Evolutionary conservation across 2,329 filamentous ascomycete species (phyloP), one percentile per base, ranked within the genome.

Genomic region (Fusarium aywerte): DNA sequence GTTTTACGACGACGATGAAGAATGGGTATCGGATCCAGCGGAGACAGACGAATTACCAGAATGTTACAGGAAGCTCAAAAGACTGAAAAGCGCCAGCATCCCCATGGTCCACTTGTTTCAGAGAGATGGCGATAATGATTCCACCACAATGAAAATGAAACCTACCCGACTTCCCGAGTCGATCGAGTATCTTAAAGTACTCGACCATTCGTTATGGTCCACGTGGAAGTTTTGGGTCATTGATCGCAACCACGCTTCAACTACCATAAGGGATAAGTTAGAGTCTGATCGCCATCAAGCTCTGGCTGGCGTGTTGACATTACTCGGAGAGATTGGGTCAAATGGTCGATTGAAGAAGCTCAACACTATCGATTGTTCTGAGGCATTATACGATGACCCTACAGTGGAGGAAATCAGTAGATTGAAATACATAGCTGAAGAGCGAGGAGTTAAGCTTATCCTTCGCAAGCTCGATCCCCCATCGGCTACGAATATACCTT

Each of bases 271-370:
- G 20, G 6, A 4, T 3, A 8, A 5, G 10, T 40, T 40, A 10
- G 20, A 16, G 16, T n/a, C 8, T 10, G 38, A 25, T 21, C 38
- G 21, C 5, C 12, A 25, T 9, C 20, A 36, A 3, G 23, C 31
- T 21, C n/a, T 21, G 1, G 9, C 13, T 4, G 29, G 31, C 4
- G 5, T 60, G 2, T 0, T 15, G 4, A 7, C 5, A 4, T 1
- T 61, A 2, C 3, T 61, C 1, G 5, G 4, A 1, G 11, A 45
- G n/a, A 6, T 18, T 0, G 33, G 56, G 3, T 16, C 9, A 8
- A 3, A 25, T 0, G 21, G 33, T 3, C 11, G n/a, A 7, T 23
- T 61, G 1, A 18, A 2, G 8, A 35, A 45, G 2, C 11, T 61
- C 4, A 44, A 45, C 3, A 13, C 8, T 8, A 6, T 61, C 0